Conservation (phyloP, 2,329 filamentous ascomycete genomes). For the Talaromyces piceae region DNA sequence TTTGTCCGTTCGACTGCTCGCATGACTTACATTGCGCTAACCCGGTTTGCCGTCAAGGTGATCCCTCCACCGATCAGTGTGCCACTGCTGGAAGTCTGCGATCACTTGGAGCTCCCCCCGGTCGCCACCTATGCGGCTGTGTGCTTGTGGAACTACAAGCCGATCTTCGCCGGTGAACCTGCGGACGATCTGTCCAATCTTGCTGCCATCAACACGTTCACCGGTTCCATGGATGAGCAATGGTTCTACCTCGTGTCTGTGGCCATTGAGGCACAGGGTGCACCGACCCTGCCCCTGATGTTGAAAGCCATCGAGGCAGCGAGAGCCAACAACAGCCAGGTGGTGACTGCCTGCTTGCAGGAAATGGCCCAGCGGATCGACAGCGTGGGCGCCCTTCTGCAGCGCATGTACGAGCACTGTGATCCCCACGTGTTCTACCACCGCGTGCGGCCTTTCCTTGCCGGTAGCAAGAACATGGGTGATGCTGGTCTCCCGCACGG, state of each 20-base stretch:
- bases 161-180: conserved; percentile 74
- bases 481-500: conserved; percentile 85
- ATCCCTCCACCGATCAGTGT: conserved; percentile 76
- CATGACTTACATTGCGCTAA: neutral
- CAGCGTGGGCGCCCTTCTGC: conserved; percentile 68
- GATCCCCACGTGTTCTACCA: conserved; percentile 94
- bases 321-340: conserved; percentile 58
- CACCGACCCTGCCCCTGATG: conserved; percentile 81
- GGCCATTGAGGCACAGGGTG: conserved; percentile 88
- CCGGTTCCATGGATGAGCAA: conserved; percentile 89
- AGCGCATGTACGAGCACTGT: conserved; percentile 91
- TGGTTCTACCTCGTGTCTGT: conserved; percentile 98
- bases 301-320: conserved; percentile 77
- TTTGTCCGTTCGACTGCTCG: conserved; percentile 24
- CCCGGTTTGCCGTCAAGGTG: conserved; percentile 30
- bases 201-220: conserved; percentile 81
- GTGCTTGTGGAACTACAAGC: conserved; percentile 95
- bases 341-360: conserved; percentile 69
- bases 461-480: conserved; percentile 95
- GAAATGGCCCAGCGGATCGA: conserved; percentile 81
- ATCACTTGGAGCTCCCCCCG: conserved; percentile 74
- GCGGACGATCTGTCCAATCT: conserved; percentile 83
- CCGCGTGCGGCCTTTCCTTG: conserved; percentile 89
- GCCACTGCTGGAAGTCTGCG: conserved; percentile 70
- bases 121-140: conserved; percentile 91